Evolutionary conservation across 2,329 filamentous ascomycete genomes (phyloP).

Genomic region (Fusarium secorum): DNA sequence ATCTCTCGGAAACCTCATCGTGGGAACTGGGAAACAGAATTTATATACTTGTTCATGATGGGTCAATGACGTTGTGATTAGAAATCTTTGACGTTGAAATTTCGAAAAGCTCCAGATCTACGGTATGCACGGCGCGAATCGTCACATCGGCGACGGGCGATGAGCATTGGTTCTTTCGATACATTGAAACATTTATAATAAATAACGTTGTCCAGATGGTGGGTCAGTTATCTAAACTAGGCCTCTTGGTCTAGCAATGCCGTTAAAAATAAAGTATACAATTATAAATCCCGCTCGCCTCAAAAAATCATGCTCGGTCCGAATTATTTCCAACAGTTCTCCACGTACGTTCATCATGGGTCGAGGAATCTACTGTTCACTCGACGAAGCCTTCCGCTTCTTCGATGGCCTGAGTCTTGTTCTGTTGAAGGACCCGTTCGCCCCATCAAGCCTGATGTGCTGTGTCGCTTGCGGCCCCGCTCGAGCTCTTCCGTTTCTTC

Average conservation of each 20-base stretch:
- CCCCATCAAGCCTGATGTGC: slow-evolving; percentile 3
- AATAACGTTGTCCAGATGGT: slow-evolving; percentile 16
- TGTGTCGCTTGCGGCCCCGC: slow-evolving; percentile 38
- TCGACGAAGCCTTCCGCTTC: slow-evolving; percentile 48
- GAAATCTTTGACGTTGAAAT: neutral
- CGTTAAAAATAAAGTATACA: neutral
- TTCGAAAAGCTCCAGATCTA: neutral
- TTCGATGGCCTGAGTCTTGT: slow-evolving; percentile 41
- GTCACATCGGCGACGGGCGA: neutral
- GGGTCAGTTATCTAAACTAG: slow-evolving; percentile 14
- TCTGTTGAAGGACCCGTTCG: slow-evolving; percentile 17
- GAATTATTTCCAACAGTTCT: neutral
- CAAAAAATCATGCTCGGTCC: neutral
- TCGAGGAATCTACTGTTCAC: slow-evolving; percentile 46
- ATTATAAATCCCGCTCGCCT: slow-evolving; percentile 14
- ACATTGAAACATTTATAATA: slow-evolving; percentile 17
- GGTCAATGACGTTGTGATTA: slow-evolving; percentile 30
- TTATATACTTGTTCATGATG: slow-evolving; percentile 8
- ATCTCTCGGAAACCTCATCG: neutral
- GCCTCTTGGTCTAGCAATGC: neutral
- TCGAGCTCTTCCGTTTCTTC: slow-evolving; percentile 39
- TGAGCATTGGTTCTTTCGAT: neutral
- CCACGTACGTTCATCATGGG: slow-evolving; percentile 17
- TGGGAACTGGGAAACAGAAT: neutral
- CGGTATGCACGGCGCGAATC: neutral